phyloP scores from a whole-genome alignment of 441 rosid genomes.

The Brassica hybrid region DNA sequence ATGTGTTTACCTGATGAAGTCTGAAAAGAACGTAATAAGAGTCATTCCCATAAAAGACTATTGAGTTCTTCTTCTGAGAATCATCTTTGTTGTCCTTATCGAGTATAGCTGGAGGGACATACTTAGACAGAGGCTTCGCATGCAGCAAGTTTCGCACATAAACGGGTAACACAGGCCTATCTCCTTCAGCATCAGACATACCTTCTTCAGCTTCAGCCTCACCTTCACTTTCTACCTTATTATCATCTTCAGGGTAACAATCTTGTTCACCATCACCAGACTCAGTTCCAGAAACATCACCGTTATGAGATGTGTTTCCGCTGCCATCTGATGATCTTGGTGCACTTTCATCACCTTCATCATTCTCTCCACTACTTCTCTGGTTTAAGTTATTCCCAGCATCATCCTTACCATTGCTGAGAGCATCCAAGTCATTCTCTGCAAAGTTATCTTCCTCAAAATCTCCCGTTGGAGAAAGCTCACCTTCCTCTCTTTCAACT shows the following conservation, averaged over 20 bases:
- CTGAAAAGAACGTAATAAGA: too few relatives aligned
- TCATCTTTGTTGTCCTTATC: conserved; percentile 51
- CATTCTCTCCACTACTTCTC: conserved; percentile 65
- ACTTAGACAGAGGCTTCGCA: conserved; percentile 91
- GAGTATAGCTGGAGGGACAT: conserved; percentile 56
- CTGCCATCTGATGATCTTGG: conserved; percentile 88
- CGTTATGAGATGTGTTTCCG: conserved; percentile 91
- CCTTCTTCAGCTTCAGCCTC: conserved; percentile 66
- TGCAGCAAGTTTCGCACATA: conserved; percentile 67
- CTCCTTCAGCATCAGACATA: conserved; percentile 64
- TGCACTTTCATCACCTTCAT: conserved; percentile 86
- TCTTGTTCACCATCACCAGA: conserved; percentile 83
- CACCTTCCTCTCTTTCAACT: conserved; percentile 97
- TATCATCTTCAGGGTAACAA: conserved; percentile 81
- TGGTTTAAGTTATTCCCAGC: conserved; percentile 24
- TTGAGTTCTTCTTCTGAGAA: conserved; percentile 53
- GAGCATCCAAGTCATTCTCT: conserved; percentile 61
- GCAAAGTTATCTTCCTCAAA: conserved; percentile 94
- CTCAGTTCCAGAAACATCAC: conserved; percentile 88
- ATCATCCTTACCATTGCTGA: conserved; percentile 58
- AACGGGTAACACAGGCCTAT: conserved; percentile 62
- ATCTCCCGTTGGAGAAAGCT: too few relatives aligned
- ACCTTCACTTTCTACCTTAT: conserved; percentile 94
- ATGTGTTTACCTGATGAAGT: too few relatives aligned
- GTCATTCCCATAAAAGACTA: conserved; percentile 93